Conservation (phyloP, 345 rosid species). For the Excoecaria cochinchinensis region DNA sequence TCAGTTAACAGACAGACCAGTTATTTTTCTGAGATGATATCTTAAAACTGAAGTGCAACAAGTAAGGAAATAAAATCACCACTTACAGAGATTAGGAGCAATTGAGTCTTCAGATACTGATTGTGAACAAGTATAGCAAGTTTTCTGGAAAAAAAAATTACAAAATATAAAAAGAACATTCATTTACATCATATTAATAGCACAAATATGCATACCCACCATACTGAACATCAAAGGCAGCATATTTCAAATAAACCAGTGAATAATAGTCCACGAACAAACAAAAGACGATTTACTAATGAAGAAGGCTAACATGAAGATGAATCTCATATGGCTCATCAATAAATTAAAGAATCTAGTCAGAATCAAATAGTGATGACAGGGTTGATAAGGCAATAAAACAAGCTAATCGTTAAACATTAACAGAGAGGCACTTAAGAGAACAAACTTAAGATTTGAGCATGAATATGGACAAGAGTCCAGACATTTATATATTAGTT, state of each 20-base stretch:
- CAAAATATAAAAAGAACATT: constrained; percentile 24
- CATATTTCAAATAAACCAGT: background rate
- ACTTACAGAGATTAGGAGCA: constrained; percentile 83
- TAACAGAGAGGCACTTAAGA: background rate
- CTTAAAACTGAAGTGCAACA: background rate
- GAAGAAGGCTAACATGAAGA: background rate
- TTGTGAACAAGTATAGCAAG: constrained; percentile 67
- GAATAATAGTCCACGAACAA: background rate
- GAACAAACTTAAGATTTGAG: background rate
- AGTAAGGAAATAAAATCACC: background rate
- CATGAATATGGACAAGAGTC: background rate
- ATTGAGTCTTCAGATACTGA: constrained; percentile 63
- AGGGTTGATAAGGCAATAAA: background rate
- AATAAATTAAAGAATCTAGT: background rate
- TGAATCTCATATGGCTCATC: background rate
- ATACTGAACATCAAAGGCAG: background rate
- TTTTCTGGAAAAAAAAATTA: constrained; percentile 53
- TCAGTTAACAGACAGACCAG: background rate
- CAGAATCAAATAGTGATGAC: background rate
- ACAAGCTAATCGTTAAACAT: background rate
- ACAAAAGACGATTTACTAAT: background rate
- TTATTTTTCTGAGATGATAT: background rate
- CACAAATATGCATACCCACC: background rate
- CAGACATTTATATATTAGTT: background rate
- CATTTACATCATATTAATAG: background rate